phyloP scores from a whole-genome alignment of 306 rosid species.

The Delonix regia region DNA sequence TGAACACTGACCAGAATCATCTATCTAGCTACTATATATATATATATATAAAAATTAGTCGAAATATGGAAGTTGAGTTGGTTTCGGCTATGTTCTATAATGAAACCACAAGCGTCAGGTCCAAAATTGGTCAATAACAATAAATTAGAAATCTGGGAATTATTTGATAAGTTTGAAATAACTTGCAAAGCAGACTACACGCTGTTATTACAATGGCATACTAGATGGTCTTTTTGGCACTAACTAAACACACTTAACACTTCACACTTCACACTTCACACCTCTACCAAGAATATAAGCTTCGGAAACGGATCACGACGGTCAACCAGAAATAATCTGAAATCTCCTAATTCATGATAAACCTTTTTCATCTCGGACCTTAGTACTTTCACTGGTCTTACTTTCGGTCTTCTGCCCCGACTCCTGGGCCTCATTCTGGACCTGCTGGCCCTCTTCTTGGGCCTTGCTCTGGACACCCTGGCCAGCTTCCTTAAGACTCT shows the following conservation, averaged over 20 bases:
- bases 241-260: neutral
- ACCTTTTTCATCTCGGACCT: neutral
- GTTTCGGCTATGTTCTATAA: no score
- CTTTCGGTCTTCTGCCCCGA: neutral
- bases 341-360: neutral
- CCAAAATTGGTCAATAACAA: no score
- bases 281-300: neutral
- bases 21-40: no score
- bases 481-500: constrained; percentile 11
- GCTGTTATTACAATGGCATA: neutral
- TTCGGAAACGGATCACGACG: neutral
- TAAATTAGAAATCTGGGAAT: neutral
- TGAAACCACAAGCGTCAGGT: no score
- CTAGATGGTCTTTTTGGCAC: neutral
- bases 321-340: neutral
- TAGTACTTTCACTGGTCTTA: neutral
- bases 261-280: neutral
- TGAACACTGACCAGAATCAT: no score
- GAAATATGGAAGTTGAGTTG: no score
- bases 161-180: no score
- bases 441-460: constrained; percentile 21
- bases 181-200: constrained; percentile 8
- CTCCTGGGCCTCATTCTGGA: neutral
- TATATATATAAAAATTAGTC: no score
- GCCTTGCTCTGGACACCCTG: constrained; percentile 2